Evolutionary conservation across 805 yeast genomes (phyloP), one percentile per base, ranked within the genome.

Genomic region (Komagataella mondaviorum): DNA sequence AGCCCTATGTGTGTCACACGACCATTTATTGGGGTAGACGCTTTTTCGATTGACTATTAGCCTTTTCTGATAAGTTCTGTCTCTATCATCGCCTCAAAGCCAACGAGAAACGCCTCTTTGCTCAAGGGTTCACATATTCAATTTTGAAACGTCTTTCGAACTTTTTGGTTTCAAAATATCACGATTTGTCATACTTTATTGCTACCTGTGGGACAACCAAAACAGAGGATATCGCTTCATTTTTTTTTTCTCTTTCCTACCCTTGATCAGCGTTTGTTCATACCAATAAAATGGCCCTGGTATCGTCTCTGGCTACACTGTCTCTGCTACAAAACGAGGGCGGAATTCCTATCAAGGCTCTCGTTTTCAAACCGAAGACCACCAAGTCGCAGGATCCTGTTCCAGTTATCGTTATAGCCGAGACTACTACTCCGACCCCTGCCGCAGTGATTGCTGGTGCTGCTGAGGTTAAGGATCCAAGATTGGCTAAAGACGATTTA

Each of bases 341-440:
- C 44, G 73, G 84, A 2, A 55, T 71, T 23, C 71, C 81, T 24
- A 76, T 87, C 55, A 88, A 88, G 67, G 77, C 90, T 4, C 71
- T 88, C 55, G 89, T 88, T 23, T 88, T 88, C 78, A 88, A 88
- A 70, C 96, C 96, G 59, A 88, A 88, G 70, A 87, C 96, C 48
- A 83, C 95, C 44, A 88, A 88, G 63, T 70, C 88, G 48, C 88
- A 86, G 49, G 66, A 77, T 17, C 85, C 93, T 23, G 80, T 85
- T 45, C 96, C 96, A 46, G 76, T 88, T 30, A 77, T 88, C 51
- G 87, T 88, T 36, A 75, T 88, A 60, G 96, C 96, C 6, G 73
- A 83, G 53, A 77, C 77, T 39, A 59, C 81, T 2, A 85, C 95
- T 4, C 71, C 73, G 48, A 87, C 96, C 39, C 87, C 95, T 48